Base-by-base conservation (phyloP, 306 rosid genomes). In the Geum urbanum region DNA sequence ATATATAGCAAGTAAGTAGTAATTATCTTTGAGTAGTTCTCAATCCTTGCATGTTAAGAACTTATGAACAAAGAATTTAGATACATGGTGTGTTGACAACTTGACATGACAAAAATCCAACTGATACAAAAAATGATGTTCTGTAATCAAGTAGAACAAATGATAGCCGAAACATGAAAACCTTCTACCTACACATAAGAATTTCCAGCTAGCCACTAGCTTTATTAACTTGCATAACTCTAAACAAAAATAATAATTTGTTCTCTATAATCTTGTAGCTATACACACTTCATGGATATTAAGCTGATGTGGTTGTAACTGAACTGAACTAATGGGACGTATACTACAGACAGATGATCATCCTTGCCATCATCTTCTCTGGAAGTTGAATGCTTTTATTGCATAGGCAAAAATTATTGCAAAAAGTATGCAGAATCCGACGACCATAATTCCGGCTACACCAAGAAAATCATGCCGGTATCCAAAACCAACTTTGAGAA, bases 331-430 rank as follows among this genome's bases (percentile, higher is more conserved):
- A 51, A 11, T 45, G 16, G 8, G n/a, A 55, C 11, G 60, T 74
- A 59, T 27, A 60, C 64, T 55, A 24, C 63, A 72, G 39, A 24
- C 63, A 72, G 39, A 19, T 22, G 62, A 14, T 71, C 67, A 43
- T 69, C 32, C 71, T 72, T 70, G 50, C 85, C 81, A 95, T 83
- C 81, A 95, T 82, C 97, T 86, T 86, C 97, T 91, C 86, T 91
- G 99, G 87, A 95, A 95, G 85, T 95, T 95, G 87, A 95, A 95
- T 79, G 95, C 82, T 87, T 95, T 95, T 76, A 95, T 95, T 47
- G 99, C 96, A 16, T 78, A 89, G 58, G 97, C 96, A 84, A 95
- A 95, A 69, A 95, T 80, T 14, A 78, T 56, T 39, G 97, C 92
- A 63, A 95, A 95, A 67, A 95, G 80, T 65, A 87, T 4, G 82